Evolutionary conservation across 108 stramenopile genomes (phyloP).

Genomic region (Conticribra weissflogii): DNA sequence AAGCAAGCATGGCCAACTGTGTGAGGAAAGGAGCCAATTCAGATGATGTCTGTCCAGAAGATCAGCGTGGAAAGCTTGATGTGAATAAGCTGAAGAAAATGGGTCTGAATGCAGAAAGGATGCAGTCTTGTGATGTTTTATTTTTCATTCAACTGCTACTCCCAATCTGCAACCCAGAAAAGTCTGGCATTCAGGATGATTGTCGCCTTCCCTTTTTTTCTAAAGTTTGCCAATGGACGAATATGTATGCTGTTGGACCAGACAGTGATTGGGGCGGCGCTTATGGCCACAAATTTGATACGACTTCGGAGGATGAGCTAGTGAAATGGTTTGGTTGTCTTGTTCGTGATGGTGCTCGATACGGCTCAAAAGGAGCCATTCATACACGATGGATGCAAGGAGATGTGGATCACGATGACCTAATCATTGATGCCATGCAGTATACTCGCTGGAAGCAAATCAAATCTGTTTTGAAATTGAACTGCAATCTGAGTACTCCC

Average conservation of each 20-base stretch:
- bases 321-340: neutral
- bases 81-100: neutral
- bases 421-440: neutral
- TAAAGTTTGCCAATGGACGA: neutral
- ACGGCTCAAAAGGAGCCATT: neutral
- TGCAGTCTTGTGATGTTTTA: too few relatives aligned
- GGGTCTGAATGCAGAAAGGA: too few relatives aligned
- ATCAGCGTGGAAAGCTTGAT: neutral
- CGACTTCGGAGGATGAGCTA: neutral
- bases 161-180: neutral
- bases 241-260: neutral
- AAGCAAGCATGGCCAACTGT: neutral
- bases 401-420: neutral
- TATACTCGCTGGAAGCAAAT: neutral
- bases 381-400: neutral
- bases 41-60: neutral
- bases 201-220: neutral
- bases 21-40: neutral
- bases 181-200: neutral
- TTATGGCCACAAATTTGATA: neutral
- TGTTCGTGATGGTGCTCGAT: neutral
- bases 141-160: too few relatives aligned
- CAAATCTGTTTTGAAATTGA: neutral
- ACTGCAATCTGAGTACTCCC: neutral
- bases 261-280: neutral